phyloP scores from a whole-genome alignment of 164 flowering plant genomes.

The Magnolia changhungtana region DNA sequence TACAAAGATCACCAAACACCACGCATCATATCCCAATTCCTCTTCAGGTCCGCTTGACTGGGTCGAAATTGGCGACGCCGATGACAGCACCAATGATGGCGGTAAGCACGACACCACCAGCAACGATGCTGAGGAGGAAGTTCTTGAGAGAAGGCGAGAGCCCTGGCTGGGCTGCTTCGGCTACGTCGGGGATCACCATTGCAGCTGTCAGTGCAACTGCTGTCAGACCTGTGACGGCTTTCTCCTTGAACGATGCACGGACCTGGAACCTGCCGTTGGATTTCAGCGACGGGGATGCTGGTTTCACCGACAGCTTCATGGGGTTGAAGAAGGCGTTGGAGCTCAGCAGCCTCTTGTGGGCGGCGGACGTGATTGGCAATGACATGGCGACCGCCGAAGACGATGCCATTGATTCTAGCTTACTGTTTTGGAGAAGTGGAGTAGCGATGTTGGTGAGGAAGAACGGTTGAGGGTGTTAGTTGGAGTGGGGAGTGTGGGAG shows the following conservation, averaged over 20 bases:
- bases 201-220: slow-evolving; percentile 59
- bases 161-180: slow-evolving; percentile 60
- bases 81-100: slow-evolving; percentile 60
- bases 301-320: slow-evolving; percentile 29
- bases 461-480: background rate
- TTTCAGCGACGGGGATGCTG: slow-evolving; percentile 12
- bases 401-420: slow-evolving; percentile 45
- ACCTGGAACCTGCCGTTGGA: slow-evolving; percentile 34
- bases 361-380: slow-evolving; percentile 39
- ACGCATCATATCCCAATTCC: too few relatives aligned
- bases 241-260: slow-evolving; percentile 65
- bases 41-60: slow-evolving; percentile 61
- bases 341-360: slow-evolving; percentile 32
- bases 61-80: slow-evolving; percentile 81
- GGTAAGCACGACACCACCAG: slow-evolving; percentile 65
- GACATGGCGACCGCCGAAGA: slow-evolving; percentile 56
- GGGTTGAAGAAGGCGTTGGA: slow-evolving; percentile 51
- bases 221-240: slow-evolving; percentile 52
- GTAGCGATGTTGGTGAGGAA: too few relatives aligned
- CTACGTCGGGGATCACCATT: slow-evolving; percentile 65
- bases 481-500: background rate
- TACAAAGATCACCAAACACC: too few relatives aligned
- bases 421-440: background rate
- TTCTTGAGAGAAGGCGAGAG: slow-evolving; percentile 71
- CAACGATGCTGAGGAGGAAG: slow-evolving; percentile 74